Conservation (phyloP, 2,329 filamentous ascomycete genomes). For the Talaromyces sp. region DNA sequence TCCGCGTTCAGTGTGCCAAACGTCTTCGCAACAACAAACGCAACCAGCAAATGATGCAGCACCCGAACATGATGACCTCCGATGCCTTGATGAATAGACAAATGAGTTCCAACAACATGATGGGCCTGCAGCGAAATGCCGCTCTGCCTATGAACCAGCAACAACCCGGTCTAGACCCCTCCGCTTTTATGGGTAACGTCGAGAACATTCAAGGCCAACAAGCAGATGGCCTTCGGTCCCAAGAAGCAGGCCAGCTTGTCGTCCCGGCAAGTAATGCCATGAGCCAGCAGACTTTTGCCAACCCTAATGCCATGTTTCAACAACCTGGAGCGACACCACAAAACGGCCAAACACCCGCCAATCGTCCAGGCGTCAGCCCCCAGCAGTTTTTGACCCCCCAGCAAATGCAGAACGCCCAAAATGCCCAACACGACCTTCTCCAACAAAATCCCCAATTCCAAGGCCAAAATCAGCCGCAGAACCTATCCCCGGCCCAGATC, state of each 20-base stretch:
- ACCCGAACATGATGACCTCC: constrained; percentile 24
- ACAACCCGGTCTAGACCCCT: constrained; percentile 23
- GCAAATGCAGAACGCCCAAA: constrained; percentile 25
- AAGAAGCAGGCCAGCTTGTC: constrained; percentile 58
- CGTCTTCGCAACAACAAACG: constrained; percentile 31
- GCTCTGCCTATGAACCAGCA: constrained; percentile 28
- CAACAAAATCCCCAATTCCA: constrained; percentile 34
- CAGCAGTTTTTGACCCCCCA: constrained; percentile 40
- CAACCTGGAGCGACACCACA: constrained; percentile 30
- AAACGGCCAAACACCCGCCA: constrained; percentile 34
- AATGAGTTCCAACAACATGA: constrained; percentile 36
- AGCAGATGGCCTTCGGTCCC: constrained; percentile 55
- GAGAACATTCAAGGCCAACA: constrained; percentile 57
- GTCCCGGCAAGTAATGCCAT: constrained; percentile 58
- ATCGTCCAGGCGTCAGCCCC: constrained; percentile 32
- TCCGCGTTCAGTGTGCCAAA: constrained; percentile 45
- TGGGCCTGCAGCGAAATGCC: constrained; percentile 35
- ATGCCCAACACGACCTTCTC: constrained; percentile 37
- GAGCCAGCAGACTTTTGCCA: constrained; percentile 31
- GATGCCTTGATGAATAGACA: constrained; percentile 37
- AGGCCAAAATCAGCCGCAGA: constrained; percentile 9
- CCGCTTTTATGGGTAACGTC: constrained; percentile 42
- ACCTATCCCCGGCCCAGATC: constrained; percentile 17
- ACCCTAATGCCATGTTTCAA: constrained; percentile 38
- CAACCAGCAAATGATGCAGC: constrained; percentile 25